Evolutionary conservation across 352 stramenopile species (phyloP).

Genomic region (Blastocystis sp.): DNA sequence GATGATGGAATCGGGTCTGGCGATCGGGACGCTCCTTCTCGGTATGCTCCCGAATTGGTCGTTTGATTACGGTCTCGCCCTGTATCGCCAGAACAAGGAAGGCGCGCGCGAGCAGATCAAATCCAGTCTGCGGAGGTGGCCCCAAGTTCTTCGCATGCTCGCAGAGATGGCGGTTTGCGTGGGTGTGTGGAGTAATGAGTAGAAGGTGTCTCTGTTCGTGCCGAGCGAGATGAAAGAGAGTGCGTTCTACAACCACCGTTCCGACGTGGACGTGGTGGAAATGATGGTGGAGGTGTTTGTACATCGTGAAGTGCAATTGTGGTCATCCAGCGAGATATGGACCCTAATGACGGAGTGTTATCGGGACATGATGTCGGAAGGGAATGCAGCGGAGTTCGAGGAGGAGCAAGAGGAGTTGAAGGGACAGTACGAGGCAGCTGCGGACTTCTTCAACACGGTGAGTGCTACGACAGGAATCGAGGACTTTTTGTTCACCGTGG

Average conservation of each 20-base stretch:
- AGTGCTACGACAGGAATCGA: slow-evolving; percentile 12
- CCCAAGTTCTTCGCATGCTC: not conserved
- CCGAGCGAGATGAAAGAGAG: not conserved
- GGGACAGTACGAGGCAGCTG: not conserved
- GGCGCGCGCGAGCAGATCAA: not conserved
- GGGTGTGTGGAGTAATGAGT: not conserved
- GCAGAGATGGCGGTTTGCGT: not conserved
- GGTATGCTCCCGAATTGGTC: slow-evolving; percentile 41
- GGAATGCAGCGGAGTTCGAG: not conserved
- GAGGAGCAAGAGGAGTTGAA: not conserved
- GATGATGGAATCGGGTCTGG: not conserved
- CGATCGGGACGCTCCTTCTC: slow-evolving; percentile 10
- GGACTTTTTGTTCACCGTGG: slow-evolving; percentile 21
- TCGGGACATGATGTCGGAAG: not conserved
- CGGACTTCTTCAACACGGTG: slow-evolving; percentile 34
- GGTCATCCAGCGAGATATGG: not conserved
- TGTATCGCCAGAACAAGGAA: not conserved
- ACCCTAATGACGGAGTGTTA: slow-evolving; percentile 39
- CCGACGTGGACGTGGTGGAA: not conserved
- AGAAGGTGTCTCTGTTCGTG: slow-evolving; percentile 24
- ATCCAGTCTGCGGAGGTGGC: slow-evolving; percentile 23
- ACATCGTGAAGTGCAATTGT: slow-evolving; percentile 4
- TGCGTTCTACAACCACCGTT: not conserved
- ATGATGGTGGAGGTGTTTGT: slow-evolving; percentile 22
- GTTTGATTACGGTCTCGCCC: slow-evolving; percentile 49